phyloP scores from a whole-genome alignment of 352 stramenopile species.

The Phytophthora hybrid region DNA sequence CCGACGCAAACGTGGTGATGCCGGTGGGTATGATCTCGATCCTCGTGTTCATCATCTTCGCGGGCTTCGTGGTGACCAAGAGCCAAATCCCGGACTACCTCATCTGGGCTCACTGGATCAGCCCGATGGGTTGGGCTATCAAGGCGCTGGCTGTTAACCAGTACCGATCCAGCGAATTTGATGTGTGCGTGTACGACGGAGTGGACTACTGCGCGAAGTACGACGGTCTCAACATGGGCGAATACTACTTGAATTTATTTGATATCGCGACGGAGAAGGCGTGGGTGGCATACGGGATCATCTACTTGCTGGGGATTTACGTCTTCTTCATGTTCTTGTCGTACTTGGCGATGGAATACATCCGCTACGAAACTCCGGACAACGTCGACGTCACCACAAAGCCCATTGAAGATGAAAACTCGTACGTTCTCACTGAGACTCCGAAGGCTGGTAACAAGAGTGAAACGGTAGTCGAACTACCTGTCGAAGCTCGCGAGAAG shows the following conservation, averaged over 20 bases:
- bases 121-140: conserved; percentile 39
- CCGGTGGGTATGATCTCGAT: conserved; percentile 3
- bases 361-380: conserved; percentile 5
- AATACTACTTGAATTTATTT: conserved; percentile 38
- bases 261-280: conserved; percentile 6
- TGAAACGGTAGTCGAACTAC: not conserved
- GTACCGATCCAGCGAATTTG: conserved; percentile 33
- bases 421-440: conserved; percentile 2
- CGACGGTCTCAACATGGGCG: conserved; percentile 29
- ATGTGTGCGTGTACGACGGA: conserved; percentile 33
- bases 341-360: conserved; percentile 2
- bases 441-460: not conserved
- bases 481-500: conserved; percentile 4
- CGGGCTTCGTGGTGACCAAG: not conserved
- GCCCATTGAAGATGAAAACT: not conserved
- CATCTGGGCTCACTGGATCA: conserved; percentile 25
- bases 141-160: conserved; percentile 27
- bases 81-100: conserved; percentile 7
- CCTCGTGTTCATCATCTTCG: conserved; percentile 7
- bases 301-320: conserved; percentile 19
- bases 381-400: not conserved
- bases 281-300: conserved; percentile 17
- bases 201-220: conserved; percentile 27
- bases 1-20: conserved; percentile 5
- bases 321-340: conserved; percentile 18